Conservation (phyloP, 1,139 yeast species). For the Lodderomyces oxycetoniae region DNA sequence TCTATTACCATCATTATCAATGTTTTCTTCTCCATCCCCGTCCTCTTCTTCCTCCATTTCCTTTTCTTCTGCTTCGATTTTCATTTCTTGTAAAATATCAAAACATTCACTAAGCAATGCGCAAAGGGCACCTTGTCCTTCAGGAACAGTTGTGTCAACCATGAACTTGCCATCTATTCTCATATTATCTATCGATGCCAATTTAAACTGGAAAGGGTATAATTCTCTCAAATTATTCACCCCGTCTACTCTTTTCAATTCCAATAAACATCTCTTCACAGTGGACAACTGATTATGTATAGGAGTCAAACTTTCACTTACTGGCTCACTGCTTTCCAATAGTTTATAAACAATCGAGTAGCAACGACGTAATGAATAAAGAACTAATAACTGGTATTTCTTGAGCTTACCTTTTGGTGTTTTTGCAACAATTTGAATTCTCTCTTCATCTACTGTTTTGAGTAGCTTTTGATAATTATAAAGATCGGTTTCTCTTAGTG, state of each 20-base stretch:
- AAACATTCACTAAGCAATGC: conserved; percentile 91
- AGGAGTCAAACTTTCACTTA: conserved; percentile 87
- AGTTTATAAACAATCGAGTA: conserved; percentile 85
- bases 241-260: conserved; percentile 90
- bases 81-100: conserved; percentile 85
- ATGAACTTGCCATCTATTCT: conserved; percentile 88
- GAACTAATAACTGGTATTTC: conserved; percentile 55
- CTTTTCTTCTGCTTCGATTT: conserved; percentile 77
- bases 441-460: conserved; percentile 64
- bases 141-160: conserved; percentile 84
- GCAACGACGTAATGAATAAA: conserved; percentile 82
- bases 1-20: conserved; percentile 7
- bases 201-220: conserved; percentile 91
- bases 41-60: conserved; percentile 31
- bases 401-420: conserved; percentile 17
- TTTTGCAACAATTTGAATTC: conserved; percentile 35
- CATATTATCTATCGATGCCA: conserved; percentile 81
- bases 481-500: conserved; percentile 89
- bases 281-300: conserved; percentile 90
- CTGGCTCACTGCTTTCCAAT: conserved; percentile 90
- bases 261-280: conserved; percentile 81
- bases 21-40: conserved; percentile 14
- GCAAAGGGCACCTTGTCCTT: conserved; percentile 91
- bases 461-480: conserved; percentile 73
- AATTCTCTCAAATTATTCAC: conserved; percentile 79